Conservation (phyloP, 202 grass and related monocot species). For the Panicum virgatum region DNA sequence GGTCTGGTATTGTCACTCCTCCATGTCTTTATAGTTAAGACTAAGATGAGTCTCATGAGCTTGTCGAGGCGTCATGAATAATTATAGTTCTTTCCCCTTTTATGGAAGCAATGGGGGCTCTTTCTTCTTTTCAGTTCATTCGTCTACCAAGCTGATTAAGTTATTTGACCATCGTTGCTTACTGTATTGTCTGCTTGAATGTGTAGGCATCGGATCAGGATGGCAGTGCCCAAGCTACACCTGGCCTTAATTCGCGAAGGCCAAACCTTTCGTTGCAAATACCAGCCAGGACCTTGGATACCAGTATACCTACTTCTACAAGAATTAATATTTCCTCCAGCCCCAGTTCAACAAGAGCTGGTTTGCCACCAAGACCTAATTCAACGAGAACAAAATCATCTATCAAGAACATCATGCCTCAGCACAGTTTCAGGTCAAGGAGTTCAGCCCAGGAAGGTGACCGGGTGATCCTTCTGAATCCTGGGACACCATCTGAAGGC, state of each 20-base stretch:
- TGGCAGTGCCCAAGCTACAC: slow-evolving; percentile 20
- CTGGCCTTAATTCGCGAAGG: slow-evolving; percentile 43
- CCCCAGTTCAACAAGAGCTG: slow-evolving; percentile 61
- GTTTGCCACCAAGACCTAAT: slow-evolving; percentile 72
- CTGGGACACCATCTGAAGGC: slow-evolving; percentile 65
- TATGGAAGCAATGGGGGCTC: background rate
- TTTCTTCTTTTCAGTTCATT: slow-evolving; percentile 2
- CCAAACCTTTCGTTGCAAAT: slow-evolving; percentile 91
- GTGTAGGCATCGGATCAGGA: slow-evolving; percentile 42
- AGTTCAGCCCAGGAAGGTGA: slow-evolving; percentile 63
- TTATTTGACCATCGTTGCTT: slow-evolving; percentile 13
- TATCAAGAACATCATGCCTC: slow-evolving; percentile 65
- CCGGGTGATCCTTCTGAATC: slow-evolving; percentile 63
- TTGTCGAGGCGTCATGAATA: background rate
- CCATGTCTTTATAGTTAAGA: background rate
- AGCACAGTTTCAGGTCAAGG: slow-evolving; percentile 66
- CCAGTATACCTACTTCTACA: slow-evolving; percentile 46
- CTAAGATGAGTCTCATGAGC: background rate
- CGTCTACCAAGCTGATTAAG: background rate
- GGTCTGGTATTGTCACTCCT: background rate
- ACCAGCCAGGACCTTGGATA: slow-evolving; percentile 78
- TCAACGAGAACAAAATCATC: slow-evolving; percentile 83
- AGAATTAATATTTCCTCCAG: slow-evolving; percentile 62
- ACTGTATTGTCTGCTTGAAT: slow-evolving; percentile 2
- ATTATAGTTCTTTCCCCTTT: background rate